Evolutionary conservation across 1,284 basidiomycete genomes (phyloP), one percentile per base, ranked within the genome.

Genomic region (Clitocybe nebularis): DNA sequence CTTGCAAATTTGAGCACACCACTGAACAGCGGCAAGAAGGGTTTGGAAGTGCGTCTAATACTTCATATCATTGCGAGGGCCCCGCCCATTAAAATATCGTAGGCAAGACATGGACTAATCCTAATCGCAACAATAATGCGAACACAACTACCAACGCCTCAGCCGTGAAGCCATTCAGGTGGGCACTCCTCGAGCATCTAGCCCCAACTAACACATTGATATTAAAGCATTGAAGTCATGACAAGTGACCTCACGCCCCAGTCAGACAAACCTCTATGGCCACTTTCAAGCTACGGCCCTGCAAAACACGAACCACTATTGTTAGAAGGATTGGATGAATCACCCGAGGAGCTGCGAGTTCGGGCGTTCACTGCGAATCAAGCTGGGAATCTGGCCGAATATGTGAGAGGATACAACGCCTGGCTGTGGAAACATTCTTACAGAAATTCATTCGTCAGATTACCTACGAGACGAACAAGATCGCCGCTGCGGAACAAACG

Each of bases 211-310:
- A n/a, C n/a, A n/a, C n/a, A n/a, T n/a, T n/a, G n/a, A n/a, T n/a
- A n/a, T n/a, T n/a, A 23, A 55, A 89, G 84, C 11, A 53, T 64
- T n/a, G 84, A 89, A 10, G 63, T 71, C 1, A 73, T 89, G 22
- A 57, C 59, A 10, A 68, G 64, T 30, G 89, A 91, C 54, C 55
- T 91, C n/a, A 78, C 75, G 2, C 58, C 63, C 4, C 62, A 62
- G 11, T 63, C 61, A 3, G 88, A 91, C 14, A 81, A 80, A 53
- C 93, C 93, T 0, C 43, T 76, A 5, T 97, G 89, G 85, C 82
- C 84, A n/a, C 66, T 94, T 0, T 84, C 89, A 0, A 84, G 78
- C 0, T 96, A 88, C 59, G 92, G 76, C 0, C 79, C 88, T 16
- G 79, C 81, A 0, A 93, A 93, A 57, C 60, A 76, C 41, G 89